Evolutionary conservation across 192 early-diverging fungal genomes (phyloP), one percentile per base, ranked within the genome.

Genomic region (Coemansia asiatica): DNA sequence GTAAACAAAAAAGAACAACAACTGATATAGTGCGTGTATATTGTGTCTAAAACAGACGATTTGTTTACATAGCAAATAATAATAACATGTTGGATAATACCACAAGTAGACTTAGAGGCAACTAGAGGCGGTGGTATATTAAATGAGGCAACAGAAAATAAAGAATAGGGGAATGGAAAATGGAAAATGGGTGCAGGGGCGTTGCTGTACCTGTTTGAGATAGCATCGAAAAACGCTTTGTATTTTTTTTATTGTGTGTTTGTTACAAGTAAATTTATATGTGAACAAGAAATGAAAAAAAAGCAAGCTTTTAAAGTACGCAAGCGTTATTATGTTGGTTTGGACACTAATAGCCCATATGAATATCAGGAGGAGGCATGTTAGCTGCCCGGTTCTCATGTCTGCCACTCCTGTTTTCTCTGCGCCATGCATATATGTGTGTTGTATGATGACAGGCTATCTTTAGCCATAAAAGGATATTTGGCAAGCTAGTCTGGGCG

Each of bases 351-450:
- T 27, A 53, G 50, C 50, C 50, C 50, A 53, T 27, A 53, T 53
- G 50, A 53, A 53, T 53, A 53, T 27, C n/a, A 59, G 31, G 31
- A 38, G 35, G 18, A 33, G 54, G 27, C 16, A 56, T 29, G 54
- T 29, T 56, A 29, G 54, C 54, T 26, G 28, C 15, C 35, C 21
- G 21, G 56, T 28, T 27, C 35, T 46, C 59, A 23, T 60, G 22
- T 21, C 36, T 22, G 59, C 36, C 59, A 23, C 59, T 28, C 59
- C 59, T 36, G 10, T 47, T 60, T 60, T 60, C 21, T 38, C 13
- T 60, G 40, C 59, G 59, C 59, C 59, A 60, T 29, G 59, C 59
- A 60, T 60, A 60, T 60, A 60, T 60, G 59, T 60, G 40, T 28
- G 35, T 47, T 28, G 35, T 47, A 27, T 47, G 40, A 28, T 60